phyloP scores from a whole-genome alignment of 768 basidiomycete species.

The Lactifluus hygrophoroides region DNA sequence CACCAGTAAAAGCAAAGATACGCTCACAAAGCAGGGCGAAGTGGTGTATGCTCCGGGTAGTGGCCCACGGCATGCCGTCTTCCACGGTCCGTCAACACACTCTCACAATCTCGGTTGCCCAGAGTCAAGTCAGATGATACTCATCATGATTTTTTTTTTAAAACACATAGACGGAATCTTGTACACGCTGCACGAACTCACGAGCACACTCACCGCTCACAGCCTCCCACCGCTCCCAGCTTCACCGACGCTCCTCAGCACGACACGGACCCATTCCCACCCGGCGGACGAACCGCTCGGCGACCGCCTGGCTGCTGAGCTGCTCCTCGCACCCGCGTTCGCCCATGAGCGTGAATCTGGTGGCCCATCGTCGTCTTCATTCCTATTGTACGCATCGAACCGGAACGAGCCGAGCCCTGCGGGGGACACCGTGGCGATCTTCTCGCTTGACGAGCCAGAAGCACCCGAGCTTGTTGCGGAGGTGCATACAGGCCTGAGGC shows the following conservation, averaged over 20 bases:
- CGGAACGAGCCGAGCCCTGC: conserved; percentile 60
- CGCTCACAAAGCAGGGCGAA: conserved; percentile 42
- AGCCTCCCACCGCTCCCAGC: conserved; percentile 37
- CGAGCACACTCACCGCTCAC: conserved; percentile 49
- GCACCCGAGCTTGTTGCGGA: conserved; percentile 47
- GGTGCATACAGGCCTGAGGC: conserved; percentile 59
- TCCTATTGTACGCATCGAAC: conserved; percentile 68
- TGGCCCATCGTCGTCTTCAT: conserved; percentile 37
- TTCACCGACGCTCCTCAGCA: conserved; percentile 27
- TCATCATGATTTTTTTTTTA: no score
- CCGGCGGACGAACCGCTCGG: conserved; percentile 29
- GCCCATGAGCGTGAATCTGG: conserved; percentile 25
- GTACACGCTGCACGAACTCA: conserved; percentile 63
- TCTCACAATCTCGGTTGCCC: no score
- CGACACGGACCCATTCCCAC: conserved; percentile 41
- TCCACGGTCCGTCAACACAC: conserved; percentile 50
- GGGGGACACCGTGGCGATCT: conserved; percentile 69
- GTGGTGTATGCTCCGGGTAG: conserved; percentile 46
- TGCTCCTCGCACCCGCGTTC: conserved; percentile 51
- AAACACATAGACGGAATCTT: conserved; percentile 48
- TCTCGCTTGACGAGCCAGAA: conserved; percentile 41
- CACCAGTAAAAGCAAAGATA: conserved; percentile 8
- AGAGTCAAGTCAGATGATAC: no score
- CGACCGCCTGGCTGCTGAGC: conserved; percentile 60
- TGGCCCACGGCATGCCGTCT: conserved; percentile 64